Evolutionary conservation across 306 rosid species (phyloP), one percentile per base, ranked within the genome.

Genomic region (Trifolium dubium): DNA sequence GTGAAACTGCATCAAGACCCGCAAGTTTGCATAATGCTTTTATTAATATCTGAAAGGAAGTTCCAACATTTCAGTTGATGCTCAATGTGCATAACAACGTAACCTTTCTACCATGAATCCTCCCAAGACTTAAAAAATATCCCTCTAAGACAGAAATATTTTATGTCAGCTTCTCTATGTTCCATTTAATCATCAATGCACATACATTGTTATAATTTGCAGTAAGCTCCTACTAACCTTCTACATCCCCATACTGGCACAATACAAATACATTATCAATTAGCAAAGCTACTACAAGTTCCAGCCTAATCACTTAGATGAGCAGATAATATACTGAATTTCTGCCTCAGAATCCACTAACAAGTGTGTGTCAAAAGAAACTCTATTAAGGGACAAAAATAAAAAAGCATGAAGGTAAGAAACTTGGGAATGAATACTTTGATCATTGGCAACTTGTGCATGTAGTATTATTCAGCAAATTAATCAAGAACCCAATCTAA

Each of bases 381-480:
- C 50, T 44, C 50, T 44, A 44, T 44, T 44, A 12, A 29, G 44
- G 72, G 47, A 43, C 32, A 40, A 17, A 18, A 67, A 15, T 3
- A 43, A 18, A 67, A 67, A 61, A 58, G 61, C 69, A 67, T 44
- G 12, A 55, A 76, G 49, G 29, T 5, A 65, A 30, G 39, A 67
- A 76, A 56, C 66, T 39, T 64, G 19, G 13, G 44, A 70, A 75
- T 51, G 41, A 63, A 75, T 53, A 9, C 46, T 44, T 76, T 31
- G 11, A 44, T 18, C 60, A 13, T 10, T 67, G 11, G 28, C 44
- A 73, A 61, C 51, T 11, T 34, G 10, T 23, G 23, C 23, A 23
- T 23, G 15, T 12, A 71, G 39, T 47, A 34, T 71, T 18, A 34
- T 46, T 60, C 64, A 77, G 34, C 71, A 41, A 37, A 65, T 34